Base-by-base conservation (phyloP, 768 basidiomycete genomes). In the Sporobolomyces pararoseus region DNA sequence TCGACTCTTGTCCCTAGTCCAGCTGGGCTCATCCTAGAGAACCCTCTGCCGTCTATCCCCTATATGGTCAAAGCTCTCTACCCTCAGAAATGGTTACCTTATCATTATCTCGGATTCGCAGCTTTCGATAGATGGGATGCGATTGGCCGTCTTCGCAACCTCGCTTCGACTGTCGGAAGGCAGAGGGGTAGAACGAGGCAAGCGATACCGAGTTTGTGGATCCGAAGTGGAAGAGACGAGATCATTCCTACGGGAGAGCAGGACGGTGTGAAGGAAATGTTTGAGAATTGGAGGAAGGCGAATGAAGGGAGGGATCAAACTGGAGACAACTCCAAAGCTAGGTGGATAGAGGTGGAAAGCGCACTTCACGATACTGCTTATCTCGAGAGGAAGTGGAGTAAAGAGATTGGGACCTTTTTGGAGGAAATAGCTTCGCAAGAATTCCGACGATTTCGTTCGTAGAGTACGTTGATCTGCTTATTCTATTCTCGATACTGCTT, bases 91-190 rank as follows among this genome's bases (percentile, higher is more conserved):
- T 84, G 82, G 83, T 68, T 84, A 9, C 84, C 84, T 0, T 85
- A 85, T 71, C 83, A 80, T 39, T 82, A 83, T 66, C 79, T 85
- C n/a, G 78, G 79, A 4, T 78, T 80, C 0, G 77, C 83, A 42
- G 82, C 79, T 4, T 80, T 80, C 60, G 84, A 85, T 71, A 71
- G 75, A 39, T 85, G 84, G 84, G 82, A 85, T 70, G 82, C 83
- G 3, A 32, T 80, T 1, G 63, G 52, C 0, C 81, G 81, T 0
- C 71, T 82, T 23, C 46, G 44, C 42, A 25, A 21, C 21, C 12
- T 37, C 65, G n/a, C 7, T 5, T 21, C n/a, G n/a, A n/a, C n/a
- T n/a, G n/a, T n/a, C n/a, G n/a, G n/a, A n/a, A n/a, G 4, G 68
- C 75, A 14, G 63, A 73, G 3, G 16, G 16, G 19, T 19, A 9